Percentiles rank a stretch among this genome's conserved stretches.
phyloP scores from a whole-genome alignment of 2,329 filamentous ascomycete genomes.

The Pseudocercospora fijiensis region DNA sequence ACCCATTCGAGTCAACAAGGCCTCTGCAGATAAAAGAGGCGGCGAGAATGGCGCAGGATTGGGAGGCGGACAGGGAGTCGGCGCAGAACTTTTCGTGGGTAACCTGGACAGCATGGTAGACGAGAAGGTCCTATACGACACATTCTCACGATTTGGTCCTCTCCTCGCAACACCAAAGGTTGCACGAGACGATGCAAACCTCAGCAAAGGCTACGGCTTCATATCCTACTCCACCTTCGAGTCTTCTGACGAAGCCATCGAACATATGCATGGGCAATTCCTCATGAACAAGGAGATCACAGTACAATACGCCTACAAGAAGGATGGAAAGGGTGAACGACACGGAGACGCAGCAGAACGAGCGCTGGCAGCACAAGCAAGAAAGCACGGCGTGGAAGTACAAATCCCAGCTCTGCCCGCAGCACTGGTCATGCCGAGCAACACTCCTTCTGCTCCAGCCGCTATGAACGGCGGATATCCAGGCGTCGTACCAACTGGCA shows the following conservation, averaged over 20 bases:
- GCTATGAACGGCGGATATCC: slow-evolving; percentile 40
- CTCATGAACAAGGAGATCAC: slow-evolving; percentile 95
- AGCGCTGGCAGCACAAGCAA: slow-evolving; percentile 85
- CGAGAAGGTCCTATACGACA: slow-evolving; percentile 94
- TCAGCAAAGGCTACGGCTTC: slow-evolving; percentile 95
- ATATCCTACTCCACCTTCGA: slow-evolving; percentile 93
- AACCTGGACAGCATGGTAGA: slow-evolving; percentile 93
- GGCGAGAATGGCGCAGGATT: slow-evolving; percentile 77
- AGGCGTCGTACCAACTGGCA: slow-evolving; percentile 25
- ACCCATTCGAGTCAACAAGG: slow-evolving; percentile 94
- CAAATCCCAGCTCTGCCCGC: slow-evolving; percentile 74
- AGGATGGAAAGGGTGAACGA: slow-evolving; percentile 94
- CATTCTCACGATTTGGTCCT: slow-evolving; percentile 86
- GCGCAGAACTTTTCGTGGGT: slow-evolving; percentile 93
- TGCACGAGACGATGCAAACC: slow-evolving; percentile 81
- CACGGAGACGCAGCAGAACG: slow-evolving; percentile 94
- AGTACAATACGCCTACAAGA: slow-evolving; percentile 99
- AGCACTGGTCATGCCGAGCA: slow-evolving; percentile 60
- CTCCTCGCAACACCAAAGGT: slow-evolving; percentile 85
- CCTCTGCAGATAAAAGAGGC: slow-evolving; percentile 89
- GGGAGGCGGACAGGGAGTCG: slow-evolving; percentile 84
- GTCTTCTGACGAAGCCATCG: slow-evolving; percentile 84
- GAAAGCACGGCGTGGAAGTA: slow-evolving; percentile 88
- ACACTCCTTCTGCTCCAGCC: slow-evolving; percentile 44
- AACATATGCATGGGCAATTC: slow-evolving; percentile 93